Evolutionary conservation across 306 rosid genomes (phyloP).

Genomic region (Medicago ruthenica): DNA sequence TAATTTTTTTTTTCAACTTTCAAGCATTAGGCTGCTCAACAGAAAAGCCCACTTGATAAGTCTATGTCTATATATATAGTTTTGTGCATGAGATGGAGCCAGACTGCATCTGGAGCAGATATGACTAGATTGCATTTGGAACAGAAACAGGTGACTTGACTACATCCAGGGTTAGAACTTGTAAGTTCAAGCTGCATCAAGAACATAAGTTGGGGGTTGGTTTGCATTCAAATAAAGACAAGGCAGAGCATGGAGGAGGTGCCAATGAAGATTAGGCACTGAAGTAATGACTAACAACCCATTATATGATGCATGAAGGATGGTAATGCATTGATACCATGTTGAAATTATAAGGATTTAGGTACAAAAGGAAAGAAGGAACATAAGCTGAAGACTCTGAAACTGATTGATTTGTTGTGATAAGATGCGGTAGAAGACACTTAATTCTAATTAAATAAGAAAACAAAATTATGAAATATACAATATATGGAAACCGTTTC

Average conservation of each 20-base stretch:
- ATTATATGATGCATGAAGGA: neutral
- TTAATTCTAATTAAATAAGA: constrained; percentile 1
- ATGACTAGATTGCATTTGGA: neutral
- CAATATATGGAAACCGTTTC: neutral
- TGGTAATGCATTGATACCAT: neutral
- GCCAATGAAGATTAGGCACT: no score
- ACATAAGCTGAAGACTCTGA: neutral
- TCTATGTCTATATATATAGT: neutral
- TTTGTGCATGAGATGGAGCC: constrained; percentile 5
- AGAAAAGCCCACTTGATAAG: constrained; percentile 6
- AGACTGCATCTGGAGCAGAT: neutral
- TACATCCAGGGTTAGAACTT: neutral
- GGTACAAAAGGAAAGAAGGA: neutral
- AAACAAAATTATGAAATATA: neutral
- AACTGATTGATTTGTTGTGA: neutral
- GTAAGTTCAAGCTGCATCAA: neutral
- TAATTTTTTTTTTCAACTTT: constrained; percentile 31
- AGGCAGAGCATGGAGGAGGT: neutral
- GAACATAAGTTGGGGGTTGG: constrained; percentile 2
- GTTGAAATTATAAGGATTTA: neutral
- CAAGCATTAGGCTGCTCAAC: constrained; percentile 8
- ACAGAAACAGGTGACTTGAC: neutral
- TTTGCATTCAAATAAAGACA: neutral
- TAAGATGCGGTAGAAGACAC: neutral
- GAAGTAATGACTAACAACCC: no score